Evolutionary conservation across 2,329 filamentous ascomycete genomes (phyloP).

Genomic region (Sordariomycetes sp.): DNA sequence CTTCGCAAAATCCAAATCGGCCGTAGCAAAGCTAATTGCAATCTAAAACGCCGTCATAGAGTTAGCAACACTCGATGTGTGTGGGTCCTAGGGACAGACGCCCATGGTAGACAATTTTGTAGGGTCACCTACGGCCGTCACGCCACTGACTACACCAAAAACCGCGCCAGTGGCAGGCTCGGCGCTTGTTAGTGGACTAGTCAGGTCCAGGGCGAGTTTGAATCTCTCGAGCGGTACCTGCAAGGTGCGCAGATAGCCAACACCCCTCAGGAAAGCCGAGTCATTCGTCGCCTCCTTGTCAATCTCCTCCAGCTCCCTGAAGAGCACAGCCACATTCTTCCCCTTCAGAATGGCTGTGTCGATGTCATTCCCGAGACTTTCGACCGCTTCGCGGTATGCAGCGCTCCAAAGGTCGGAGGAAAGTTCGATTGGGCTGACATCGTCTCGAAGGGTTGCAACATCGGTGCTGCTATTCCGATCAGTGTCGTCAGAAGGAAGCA

Average conservation of each 20-base stretch:
- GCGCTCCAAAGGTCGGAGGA: slow-evolving; percentile 15
- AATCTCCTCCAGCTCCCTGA: slow-evolving; percentile 14
- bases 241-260: not conserved
- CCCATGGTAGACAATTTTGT: no score
- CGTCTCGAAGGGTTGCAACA: not conserved
- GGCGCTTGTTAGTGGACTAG: slow-evolving; percentile 11
- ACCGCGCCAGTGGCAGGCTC: slow-evolving; percentile 13
- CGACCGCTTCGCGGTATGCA: slow-evolving; percentile 16
- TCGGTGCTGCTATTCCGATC: not conserved
- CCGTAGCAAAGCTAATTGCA: slow-evolving; percentile 13
- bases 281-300: slow-evolving; percentile 11
- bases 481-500: not conserved
- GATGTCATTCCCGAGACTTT: slow-evolving; percentile 13
- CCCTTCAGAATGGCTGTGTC: slow-evolving; percentile 14
- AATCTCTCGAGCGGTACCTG: slow-evolving; percentile 1
- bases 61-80: not conserved
- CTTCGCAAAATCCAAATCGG: slow-evolving; percentile 9
- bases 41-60: slow-evolving; percentile 11
- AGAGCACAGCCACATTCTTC: slow-evolving; percentile 13
- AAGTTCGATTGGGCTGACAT: not conserved
- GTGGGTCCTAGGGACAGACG: no score
- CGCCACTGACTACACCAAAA: slow-evolving; percentile 13
- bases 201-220: slow-evolving; percentile 9
- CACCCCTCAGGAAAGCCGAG: slow-evolving; percentile 8
- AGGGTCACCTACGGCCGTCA: slow-evolving; percentile 16